Evolutionary conservation across 345 rosid species (phyloP), one percentile per base, ranked within the genome.

Genomic region (Microthlaspi erraticum): DNA sequence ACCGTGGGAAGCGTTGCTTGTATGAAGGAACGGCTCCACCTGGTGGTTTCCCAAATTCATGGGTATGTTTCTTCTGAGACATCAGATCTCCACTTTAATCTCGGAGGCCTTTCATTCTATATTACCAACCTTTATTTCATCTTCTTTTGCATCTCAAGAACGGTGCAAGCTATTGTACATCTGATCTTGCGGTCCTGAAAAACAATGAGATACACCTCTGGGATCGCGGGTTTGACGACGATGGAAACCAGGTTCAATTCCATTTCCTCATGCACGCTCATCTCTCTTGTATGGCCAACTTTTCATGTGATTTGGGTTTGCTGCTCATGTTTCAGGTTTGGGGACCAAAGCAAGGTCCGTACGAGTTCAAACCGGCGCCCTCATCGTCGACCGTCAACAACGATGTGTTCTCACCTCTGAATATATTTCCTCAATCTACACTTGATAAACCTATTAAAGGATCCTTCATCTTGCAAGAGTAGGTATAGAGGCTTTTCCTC

Each of bases 201-300:
- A 94, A 89, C 78, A 88, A 80, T 53, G 99, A 94, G 82, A 79
- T 88, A 60, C 96, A 91, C 56, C 81, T 85, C 48, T 88, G 95
- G 99, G 99, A 94, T 70, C 82, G 90, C 38, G 96, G 99, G 29
- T 93, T 83, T 7, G 96, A 89, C n/a, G 89, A 83, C 4, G 78
- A 82, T 62, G 86, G 81, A 42, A 90, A 85, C 69, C 96, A 91
- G 91, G 99, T 91, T 12, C 26, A 18, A 2, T 41, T 13, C 34
- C 0, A 10, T 16, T 12, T 13, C n/a, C 31, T 46, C 33, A 32
- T 45, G 38, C 50, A 12, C 3, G 0, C 37, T 44, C 31, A 0
- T 17, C 7, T 18, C 6, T 1, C 33, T 33, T 45, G 56, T 48
- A 33, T 1, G 45, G 10, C 2, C 13, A 64, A 20, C 34, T 48